Conservation (phyloP, 2,329 filamentous ascomycete species). For the Sporothrix phasma region DNA sequence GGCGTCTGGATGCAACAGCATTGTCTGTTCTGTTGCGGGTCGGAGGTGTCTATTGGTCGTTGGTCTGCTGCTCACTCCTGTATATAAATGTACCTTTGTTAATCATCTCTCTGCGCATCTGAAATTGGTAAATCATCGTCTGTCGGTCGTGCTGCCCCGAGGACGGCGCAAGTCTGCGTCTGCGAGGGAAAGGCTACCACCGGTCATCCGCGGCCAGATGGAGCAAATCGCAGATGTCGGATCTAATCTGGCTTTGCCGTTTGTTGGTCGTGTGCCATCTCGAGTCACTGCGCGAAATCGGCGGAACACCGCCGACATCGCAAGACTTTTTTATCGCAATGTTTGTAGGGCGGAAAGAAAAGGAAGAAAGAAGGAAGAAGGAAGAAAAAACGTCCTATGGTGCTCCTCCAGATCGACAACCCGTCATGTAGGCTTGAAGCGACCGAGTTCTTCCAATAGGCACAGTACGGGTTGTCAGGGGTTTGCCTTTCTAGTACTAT, state of each 20-base stretch:
- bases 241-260: background rate
- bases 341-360: background rate
- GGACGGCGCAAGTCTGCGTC: background rate
- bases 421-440: background rate
- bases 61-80: background rate
- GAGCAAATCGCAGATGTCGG: background rate
- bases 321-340: background rate
- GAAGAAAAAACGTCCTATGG: background rate
- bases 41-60: background rate
- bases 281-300: background rate
- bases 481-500: background rate
- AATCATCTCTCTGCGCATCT: background rate
- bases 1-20: background rate
- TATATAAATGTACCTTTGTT: conserved; percentile 2
- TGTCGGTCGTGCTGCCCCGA: background rate
- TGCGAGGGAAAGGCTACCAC: background rate
- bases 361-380: background rate
- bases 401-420: conserved; percentile 2
- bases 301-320: background rate
- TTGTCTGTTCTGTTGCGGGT: background rate
- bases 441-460: background rate
- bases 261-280: background rate
- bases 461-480: background rate
- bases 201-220: background rate
- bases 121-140: background rate